Evolutionary conservation across 345 rosid species (phyloP).

Genomic region (Eucalyptus paniculata): DNA sequence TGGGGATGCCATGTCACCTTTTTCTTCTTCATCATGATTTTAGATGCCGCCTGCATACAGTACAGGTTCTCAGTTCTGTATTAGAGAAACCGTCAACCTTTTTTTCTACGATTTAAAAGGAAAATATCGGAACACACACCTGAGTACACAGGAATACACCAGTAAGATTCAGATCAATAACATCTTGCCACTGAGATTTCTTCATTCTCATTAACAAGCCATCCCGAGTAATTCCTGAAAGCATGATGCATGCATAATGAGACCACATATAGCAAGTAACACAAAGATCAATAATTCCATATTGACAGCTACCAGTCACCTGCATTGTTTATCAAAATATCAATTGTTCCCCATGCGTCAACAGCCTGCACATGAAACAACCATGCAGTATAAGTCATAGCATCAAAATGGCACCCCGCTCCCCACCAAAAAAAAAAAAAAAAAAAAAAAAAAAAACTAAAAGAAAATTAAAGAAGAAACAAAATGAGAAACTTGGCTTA

Average conservation of each 20-base stretch:
- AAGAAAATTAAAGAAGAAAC: not conserved
- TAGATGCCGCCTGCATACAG: conserved; percentile 70
- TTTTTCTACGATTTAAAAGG: conserved; percentile 7
- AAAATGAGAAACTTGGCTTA: conserved; percentile 9
- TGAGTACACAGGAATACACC: conserved; percentile 93
- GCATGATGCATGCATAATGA: conserved; percentile 7
- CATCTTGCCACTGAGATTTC: conserved; percentile 89
- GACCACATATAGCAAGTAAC: not conserved
- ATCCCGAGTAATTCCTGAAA: conserved; percentile 82
- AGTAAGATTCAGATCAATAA: conserved; percentile 87
- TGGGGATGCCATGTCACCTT: conserved; percentile 26
- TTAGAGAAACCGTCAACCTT: not conserved
- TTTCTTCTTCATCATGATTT: conserved; percentile 93
- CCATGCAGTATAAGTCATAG: not conserved
- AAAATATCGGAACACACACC: conserved; percentile 25
- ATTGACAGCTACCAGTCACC: conserved; percentile 24
- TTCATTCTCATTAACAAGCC: conserved; percentile 91
- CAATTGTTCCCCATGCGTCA: conserved; percentile 95
- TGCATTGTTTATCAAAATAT: conserved; percentile 90
- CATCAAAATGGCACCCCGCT: not conserved
- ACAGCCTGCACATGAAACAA: conserved; percentile 49
- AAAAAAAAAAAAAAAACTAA: not conserved
- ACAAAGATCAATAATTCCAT: not conserved
- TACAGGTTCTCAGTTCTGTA: not conserved
- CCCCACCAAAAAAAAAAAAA: not conserved